phyloP scores from a whole-genome alignment of 768 basidiomycete genomes.

The Macrolepiota fuliginosa region DNA sequence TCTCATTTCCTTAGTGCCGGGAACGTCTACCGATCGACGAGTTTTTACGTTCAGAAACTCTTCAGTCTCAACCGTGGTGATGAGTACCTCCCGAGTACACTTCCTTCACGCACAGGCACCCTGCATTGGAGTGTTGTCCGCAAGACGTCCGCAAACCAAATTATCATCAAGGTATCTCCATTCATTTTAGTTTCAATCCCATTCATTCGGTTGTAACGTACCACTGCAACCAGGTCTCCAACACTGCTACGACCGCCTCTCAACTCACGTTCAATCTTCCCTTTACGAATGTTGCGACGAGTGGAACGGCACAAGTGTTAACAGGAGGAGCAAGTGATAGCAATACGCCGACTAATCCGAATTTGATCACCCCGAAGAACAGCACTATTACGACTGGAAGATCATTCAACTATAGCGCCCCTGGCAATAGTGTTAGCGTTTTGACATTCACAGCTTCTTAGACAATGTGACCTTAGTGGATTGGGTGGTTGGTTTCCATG shows the following conservation, averaged over 20 bases:
- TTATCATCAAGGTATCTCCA: conserved; percentile 59
- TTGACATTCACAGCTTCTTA: conserved; percentile 28
- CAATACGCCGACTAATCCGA: conserved; percentile 53
- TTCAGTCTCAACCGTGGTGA: conserved; percentile 59
- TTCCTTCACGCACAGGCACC: conserved; percentile 45
- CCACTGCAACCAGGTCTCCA: conserved; percentile 29
- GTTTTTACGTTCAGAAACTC: too few relatives aligned
- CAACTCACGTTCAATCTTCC: conserved; percentile 52
- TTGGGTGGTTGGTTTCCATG: too few relatives aligned
- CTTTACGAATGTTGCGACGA: conserved; percentile 41
- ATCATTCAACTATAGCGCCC: conserved; percentile 54
- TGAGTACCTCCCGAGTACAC: conserved; percentile 60
- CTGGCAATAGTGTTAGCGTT: conserved; percentile 41
- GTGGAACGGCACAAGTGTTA: conserved; percentile 46
- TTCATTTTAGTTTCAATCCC: neutral
- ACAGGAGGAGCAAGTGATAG: conserved; percentile 47
- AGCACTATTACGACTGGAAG: conserved; percentile 44
- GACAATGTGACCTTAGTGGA: too few relatives aligned
- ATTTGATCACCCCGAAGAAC: conserved; percentile 43
- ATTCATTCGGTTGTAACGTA: neutral
- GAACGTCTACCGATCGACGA: too few relatives aligned
- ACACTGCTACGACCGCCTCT: conserved; percentile 40
- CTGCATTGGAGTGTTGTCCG: conserved; percentile 62
- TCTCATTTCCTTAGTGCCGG: neutral
- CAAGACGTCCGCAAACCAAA: conserved; percentile 31